Evolutionary conservation across 192 early-diverging fungal species (phyloP), one percentile per base, ranked within the genome.

Genomic region (Polychytrium aggregatum): DNA sequence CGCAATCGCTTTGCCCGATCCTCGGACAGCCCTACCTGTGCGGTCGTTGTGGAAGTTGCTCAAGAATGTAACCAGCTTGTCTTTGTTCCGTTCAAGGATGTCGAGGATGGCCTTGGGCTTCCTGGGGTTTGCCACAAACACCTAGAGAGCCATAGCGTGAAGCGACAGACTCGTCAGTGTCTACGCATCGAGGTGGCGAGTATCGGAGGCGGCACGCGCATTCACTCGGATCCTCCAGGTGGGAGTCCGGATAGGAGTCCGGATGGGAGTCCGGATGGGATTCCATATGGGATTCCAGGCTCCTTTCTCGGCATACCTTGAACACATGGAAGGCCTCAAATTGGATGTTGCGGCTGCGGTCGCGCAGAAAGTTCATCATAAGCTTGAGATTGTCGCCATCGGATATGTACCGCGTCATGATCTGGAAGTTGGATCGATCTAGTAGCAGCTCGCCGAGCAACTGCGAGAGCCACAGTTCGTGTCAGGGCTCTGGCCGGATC

Each of bases 311-410:
- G 20, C 17, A 7, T 52, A 89, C 87, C 79, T 99, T 99, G 74
- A 97, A 99, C 26, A 97, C 92, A 70, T 99, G 96, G 76, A 99
- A 99, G 0, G 96, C 96, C 66, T 99, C 96, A 68, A 95, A 97
- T 69, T 97, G 96, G 54, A 99, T 99, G 60, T 96, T 99, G 57
- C 88, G 81, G 63, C 90, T 94, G 59, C 78, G 85, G 65, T 97
- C 91, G 46, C 88, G 78, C 42, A 99, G 68, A 45, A 94, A 66
- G 50, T 87, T 95, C 96, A 99, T 99, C 80, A 97, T 90, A 55
- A 95, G 76, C 68, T 96, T 95, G 45, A 99, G 68, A 56, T 99
- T 97, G 36, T 85, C 88, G 48, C 87, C 78, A 48, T 76, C 83
- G 55, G 76, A 76, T 57, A 99, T 99, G 65, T 89, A 99, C 44